Evolutionary conservation across 2,329 filamentous ascomycete species (phyloP).

Genomic region (Aspergillus alliaceus): DNA sequence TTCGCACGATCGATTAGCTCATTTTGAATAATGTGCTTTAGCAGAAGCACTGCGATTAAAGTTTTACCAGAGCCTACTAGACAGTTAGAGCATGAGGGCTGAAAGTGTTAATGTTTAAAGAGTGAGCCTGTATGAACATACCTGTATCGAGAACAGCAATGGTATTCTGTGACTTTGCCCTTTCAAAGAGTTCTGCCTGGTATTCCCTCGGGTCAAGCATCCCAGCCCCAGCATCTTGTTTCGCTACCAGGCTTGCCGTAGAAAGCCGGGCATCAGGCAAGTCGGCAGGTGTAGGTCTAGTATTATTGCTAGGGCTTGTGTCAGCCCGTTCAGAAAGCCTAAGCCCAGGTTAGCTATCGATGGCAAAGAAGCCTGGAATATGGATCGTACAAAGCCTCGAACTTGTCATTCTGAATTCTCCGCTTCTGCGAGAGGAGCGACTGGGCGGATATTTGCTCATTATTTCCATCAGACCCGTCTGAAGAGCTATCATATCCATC

Average conservation of each 20-base stretch:
- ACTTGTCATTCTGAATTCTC: conserved; percentile 51
- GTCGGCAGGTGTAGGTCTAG: conserved; percentile 33
- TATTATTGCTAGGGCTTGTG: conserved; percentile 41
- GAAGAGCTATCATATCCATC: conserved; percentile 15
- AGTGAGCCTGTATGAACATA: conserved; percentile 25
- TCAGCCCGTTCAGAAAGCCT: conserved; percentile 46
- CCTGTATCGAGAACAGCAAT: conserved; percentile 95
- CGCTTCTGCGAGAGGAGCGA: conserved; percentile 46
- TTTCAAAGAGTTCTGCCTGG: conserved; percentile 86
- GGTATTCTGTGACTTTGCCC: conserved; percentile 78
- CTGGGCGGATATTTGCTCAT: conserved; percentile 22
- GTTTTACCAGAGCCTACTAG: conserved; percentile 82
- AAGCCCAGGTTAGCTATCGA: conserved; percentile 8
- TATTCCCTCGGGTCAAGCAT: conserved; percentile 84
- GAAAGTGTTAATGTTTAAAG: background rate
- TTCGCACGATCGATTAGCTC: conserved; percentile 70
- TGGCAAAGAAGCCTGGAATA: background rate
- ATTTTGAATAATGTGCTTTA: conserved; percentile 72
- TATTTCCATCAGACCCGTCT: conserved; percentile 21
- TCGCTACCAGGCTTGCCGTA: conserved; percentile 54
- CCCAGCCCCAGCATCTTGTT: conserved; percentile 56
- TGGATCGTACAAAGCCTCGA: conserved; percentile 46
- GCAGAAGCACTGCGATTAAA: conserved; percentile 84
- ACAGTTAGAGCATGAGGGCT: background rate
- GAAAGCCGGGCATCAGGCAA: conserved; percentile 50